A percentile compares a stretch with the other conserved stretches of the same genome.
Conservation (phyloP, 352 stramenopile species). For the Phytophthora idaei region DNA sequence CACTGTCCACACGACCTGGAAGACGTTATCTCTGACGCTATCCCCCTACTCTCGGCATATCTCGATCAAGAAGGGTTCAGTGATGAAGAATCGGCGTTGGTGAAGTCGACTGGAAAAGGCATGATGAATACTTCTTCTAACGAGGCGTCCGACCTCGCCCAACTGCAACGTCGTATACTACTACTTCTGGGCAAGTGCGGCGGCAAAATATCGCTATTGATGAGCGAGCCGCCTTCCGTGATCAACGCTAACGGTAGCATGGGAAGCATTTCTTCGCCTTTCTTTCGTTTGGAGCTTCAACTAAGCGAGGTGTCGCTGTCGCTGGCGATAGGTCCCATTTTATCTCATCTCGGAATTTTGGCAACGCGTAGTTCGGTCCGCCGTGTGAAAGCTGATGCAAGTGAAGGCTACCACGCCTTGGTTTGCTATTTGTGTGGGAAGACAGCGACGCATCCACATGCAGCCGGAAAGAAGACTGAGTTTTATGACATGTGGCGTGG, state of each 20-base stretch:
- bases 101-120: conserved; percentile 14
- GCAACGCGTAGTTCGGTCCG: conserved; percentile 60
- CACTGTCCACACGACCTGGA: conserved; percentile 35
- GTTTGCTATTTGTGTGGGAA: conserved; percentile 74
- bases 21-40: conserved; percentile 39
- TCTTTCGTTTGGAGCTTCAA: conserved; percentile 51
- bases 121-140: conserved; percentile 14
- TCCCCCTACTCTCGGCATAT: conserved; percentile 58
- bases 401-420: conserved; percentile 76
- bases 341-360: conserved; percentile 57
- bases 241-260: conserved; percentile 16
- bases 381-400: conserved; percentile 60
- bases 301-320: conserved; percentile 48
- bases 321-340: conserved; percentile 52
- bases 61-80: conserved; percentile 48
- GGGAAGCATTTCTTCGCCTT: conserved; percentile 30
- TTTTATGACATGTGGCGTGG: conserved; percentile 66
- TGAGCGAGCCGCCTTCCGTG: conserved; percentile 42
- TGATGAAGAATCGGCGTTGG: conserved; percentile 6
- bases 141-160: conserved; percentile 38
- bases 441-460: conserved; percentile 68
- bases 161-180: conserved; percentile 69
- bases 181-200: conserved; percentile 60
- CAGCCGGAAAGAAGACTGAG: conserved; percentile 60
- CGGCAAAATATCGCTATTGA: conserved; percentile 49